These are phyloP conservation scores for Kalanchoe fedtschenkoi DNA, from an alignment of 164 flowering plant genomes.

Conservation along the genomic window DNA sequence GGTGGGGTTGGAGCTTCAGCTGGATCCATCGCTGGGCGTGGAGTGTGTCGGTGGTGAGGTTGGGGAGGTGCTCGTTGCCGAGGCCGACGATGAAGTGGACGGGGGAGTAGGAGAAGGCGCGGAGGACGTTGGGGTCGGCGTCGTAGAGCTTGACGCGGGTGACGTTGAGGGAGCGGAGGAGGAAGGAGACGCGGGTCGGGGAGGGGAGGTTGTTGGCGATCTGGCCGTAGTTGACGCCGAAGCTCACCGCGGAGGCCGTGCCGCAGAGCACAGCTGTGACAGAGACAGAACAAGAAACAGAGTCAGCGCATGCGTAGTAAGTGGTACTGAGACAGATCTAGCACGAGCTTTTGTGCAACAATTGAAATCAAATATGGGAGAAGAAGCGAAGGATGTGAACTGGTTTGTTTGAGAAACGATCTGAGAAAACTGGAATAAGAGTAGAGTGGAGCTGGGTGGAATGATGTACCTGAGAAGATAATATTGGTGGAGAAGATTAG, in stretches of 20 bases:
- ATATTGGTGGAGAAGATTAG: too few species aligned
- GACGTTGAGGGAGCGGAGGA: slow-evolving; percentile 42
- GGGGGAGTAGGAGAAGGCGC: slow-evolving; percentile 63
- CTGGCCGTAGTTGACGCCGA: slow-evolving; percentile 94
- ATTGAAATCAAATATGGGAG: too few species aligned
- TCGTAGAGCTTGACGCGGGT: slow-evolving; percentile 72
- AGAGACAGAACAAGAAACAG: neutral
- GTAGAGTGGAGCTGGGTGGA: too few species aligned
- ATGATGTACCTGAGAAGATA: too few species aligned
- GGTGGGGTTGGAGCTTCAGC: slow-evolving; percentile 53
- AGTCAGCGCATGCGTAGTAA: neutral
- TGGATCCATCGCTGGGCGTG: slow-evolving; percentile 72
- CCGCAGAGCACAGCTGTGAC: neutral
- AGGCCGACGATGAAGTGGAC: slow-evolving; percentile 64
- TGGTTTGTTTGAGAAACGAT: too few species aligned
- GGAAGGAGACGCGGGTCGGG: slow-evolving; percentile 48
- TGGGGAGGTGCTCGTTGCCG: slow-evolving; percentile 38
- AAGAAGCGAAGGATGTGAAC: too few species aligned
- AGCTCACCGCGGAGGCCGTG: slow-evolving; percentile 20
- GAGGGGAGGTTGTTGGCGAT: slow-evolving; percentile 65
- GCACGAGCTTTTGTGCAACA: too few species aligned
- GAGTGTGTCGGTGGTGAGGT: slow-evolving; percentile 33
- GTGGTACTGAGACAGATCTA: neutral
- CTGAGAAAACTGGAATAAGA: too few species aligned
- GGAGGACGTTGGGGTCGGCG: slow-evolving; percentile 64